A percentile compares a stretch with the other conserved stretches of the same genome.
Conservation (phyloP, 1,139 yeast species). For the Geotrichum histeridarum region DNA sequence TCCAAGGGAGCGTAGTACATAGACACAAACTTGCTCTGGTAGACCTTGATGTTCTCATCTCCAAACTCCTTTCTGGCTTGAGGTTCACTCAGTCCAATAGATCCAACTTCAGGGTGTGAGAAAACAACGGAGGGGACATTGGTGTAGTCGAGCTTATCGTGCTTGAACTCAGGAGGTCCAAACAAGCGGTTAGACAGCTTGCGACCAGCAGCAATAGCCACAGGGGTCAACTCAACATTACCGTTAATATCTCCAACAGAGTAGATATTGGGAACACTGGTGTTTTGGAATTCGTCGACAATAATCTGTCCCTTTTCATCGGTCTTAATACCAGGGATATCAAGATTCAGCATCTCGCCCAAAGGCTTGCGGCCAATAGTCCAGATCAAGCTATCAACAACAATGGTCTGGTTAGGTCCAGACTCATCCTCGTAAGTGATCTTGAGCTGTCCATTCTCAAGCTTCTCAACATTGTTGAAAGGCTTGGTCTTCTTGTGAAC, state of each 20-base stretch:
- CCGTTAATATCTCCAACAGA: slow-evolving; percentile 94
- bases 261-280: slow-evolving; percentile 64
- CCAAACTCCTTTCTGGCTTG: slow-evolving; percentile 79
- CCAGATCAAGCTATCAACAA: slow-evolving; percentile 84
- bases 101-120: slow-evolving; percentile 96
- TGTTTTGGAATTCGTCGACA: slow-evolving; percentile 84
- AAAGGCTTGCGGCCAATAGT: slow-evolving; percentile 86
- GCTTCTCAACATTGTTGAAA: slow-evolving; percentile 58
- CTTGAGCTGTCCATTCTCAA: slow-evolving; percentile 55
- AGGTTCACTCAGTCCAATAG: slow-evolving; percentile 77
- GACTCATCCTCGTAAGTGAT: slow-evolving; percentile 52
- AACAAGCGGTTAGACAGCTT: slow-evolving; percentile 84
- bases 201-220: slow-evolving; percentile 98
- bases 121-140: slow-evolving; percentile 90
- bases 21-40: slow-evolving; percentile 75
- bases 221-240: slow-evolving; percentile 85
- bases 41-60: slow-evolving; percentile 69
- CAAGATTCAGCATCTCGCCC: slow-evolving; percentile 62
- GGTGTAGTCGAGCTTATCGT: slow-evolving; percentile 69
- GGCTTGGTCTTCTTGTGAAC: slow-evolving; percentile 60
- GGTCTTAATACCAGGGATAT: slow-evolving; percentile 63
- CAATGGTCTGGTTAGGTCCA: slow-evolving; percentile 40
- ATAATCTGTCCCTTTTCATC: slow-evolving; percentile 55
- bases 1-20: slow-evolving; percentile 84
- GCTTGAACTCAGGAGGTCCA: slow-evolving; percentile 65